These are phyloP conservation scores for Funneliformis caledonium DNA, from an alignment of 371 early-diverging fungal species.

Conservation along the genomic window DNA sequence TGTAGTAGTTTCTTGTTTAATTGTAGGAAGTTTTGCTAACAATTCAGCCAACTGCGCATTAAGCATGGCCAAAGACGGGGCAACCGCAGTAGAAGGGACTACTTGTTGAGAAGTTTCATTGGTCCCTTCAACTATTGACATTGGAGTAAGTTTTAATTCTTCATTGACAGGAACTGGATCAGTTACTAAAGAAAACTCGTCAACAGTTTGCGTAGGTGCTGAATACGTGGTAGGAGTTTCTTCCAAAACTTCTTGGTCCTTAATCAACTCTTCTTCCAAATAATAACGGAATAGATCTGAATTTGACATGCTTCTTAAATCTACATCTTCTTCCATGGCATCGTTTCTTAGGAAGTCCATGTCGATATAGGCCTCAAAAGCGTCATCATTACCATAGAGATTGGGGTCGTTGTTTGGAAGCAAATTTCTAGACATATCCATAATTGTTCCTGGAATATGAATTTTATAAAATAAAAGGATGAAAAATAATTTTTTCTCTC, in stretches of 20 bases:
- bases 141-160: background rate
- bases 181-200: conserved; percentile 18
- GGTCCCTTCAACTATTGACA: background rate
- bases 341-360: conserved; percentile 30
- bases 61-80: conserved; percentile 27
- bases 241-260: background rate
- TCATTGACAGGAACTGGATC: conserved; percentile 2
- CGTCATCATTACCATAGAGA: conserved; percentile 18
- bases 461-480: too few relatives aligned
- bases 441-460: too few relatives aligned
- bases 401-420: conserved; percentile 7
- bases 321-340: conserved; percentile 37
- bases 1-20: conserved; percentile 23
- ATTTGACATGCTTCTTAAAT: conserved; percentile 18
- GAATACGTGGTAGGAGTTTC: background rate
- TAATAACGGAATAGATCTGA: conserved; percentile 38
- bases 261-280: conserved; percentile 32
- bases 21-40: conserved; percentile 32
- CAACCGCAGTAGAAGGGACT: conserved; percentile 22
- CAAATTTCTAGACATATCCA: conserved; percentile 1
- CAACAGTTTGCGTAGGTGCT: conserved; percentile 13
- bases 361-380: conserved; percentile 28
- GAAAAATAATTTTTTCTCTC: too few relatives aligned
- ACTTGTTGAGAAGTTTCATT: conserved; percentile 1
- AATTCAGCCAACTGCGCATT: conserved; percentile 40